These are phyloP conservation scores for Erodium trifolium DNA, from an alignment of 441 rosid genomes.

Conservation along the genomic window DNA sequence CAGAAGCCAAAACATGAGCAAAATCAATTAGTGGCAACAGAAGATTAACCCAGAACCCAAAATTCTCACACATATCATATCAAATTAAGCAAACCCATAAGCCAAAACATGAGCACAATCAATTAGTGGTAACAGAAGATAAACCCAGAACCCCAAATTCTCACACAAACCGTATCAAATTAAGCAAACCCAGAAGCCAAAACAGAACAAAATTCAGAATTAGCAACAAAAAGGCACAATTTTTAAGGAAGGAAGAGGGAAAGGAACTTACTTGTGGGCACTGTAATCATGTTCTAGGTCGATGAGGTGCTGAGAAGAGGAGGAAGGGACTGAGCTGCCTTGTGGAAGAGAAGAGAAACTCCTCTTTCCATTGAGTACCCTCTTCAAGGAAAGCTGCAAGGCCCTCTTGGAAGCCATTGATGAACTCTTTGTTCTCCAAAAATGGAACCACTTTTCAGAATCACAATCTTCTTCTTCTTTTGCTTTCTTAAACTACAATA, in stretches of 20 bases:
- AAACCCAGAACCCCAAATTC: not conserved
- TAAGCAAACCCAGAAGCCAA: constrained; percentile 23
- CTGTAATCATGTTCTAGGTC: constrained; percentile 63
- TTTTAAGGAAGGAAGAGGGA: not conserved
- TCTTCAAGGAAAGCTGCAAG: constrained; percentile 30
- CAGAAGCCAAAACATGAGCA: not conserved
- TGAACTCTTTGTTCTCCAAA: not conserved
- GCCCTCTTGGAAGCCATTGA: constrained; percentile 44
- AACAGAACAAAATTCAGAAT: constrained; percentile 1
- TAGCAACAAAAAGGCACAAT: not conserved
- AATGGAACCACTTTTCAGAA: not conserved
- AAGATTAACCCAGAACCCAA: not conserved
- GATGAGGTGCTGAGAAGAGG: constrained; percentile 61
- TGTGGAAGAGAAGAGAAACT: constrained; percentile 40
- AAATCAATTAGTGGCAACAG: not conserved
- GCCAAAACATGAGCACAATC: constrained; percentile 5
- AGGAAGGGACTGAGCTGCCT: constrained; percentile 27
- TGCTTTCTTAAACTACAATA: not conserved
- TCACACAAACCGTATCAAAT: too few relatives aligned
- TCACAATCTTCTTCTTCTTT: not conserved
- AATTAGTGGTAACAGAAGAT: too few relatives aligned
- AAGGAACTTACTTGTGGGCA: constrained; percentile 68
- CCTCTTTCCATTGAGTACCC: constrained; percentile 33
- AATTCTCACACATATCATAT: not conserved
- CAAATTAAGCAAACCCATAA: constrained; percentile 21